Evolutionary conservation across 805 yeast species (phyloP), one percentile per base, ranked within the genome.

Genomic region (Yarrowia sp.): DNA sequence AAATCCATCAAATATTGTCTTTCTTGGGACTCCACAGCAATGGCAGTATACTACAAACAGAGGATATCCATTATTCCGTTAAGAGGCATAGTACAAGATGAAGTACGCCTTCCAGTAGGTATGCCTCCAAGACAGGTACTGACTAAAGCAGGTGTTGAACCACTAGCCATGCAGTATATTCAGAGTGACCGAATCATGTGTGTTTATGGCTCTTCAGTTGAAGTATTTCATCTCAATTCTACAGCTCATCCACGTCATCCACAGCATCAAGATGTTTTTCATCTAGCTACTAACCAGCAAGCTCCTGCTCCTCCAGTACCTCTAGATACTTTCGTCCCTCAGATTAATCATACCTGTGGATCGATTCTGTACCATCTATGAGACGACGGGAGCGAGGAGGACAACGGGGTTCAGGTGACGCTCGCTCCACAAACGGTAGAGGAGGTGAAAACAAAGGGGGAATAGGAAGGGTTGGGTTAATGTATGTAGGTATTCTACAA

Each of bases 121-220:
- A 58, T 58, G 64, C 64, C 64, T 1, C 64, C 64, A 5, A 51
- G 64, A 7, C 64, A 58, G 10, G 64, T 58, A 10, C 22, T 18
- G n/a, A 58, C 64, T 0, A 43, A 28, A 22, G 28, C 50, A 1
- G 64, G 51, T 13, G 22, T 43, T 8, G 64, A 58, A 10, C 64
- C 64, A 1, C 28, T 58, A 32, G 41, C 50, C 17, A 58, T 58
- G 64, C 64, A 58, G 41, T 58, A 58, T 22, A 58, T 58, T 22
- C 64, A 58, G 51, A 58, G 64, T 10, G 64, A 58, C 35, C 51
- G 64, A 5, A 58, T 58, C 51, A 58, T 58, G 64, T 58, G 64
- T 43, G 64, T 58, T 1, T 58, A 58, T 32, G 51, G 51, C 7
- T 44, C 51, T 8, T 33, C 43, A 2, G 64, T 58, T 4, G 51